Evolutionary conservation across 129 eudicot species (phyloP), one percentile per base, ranked within the genome.

Genomic region (Erigeron canadensis): DNA sequence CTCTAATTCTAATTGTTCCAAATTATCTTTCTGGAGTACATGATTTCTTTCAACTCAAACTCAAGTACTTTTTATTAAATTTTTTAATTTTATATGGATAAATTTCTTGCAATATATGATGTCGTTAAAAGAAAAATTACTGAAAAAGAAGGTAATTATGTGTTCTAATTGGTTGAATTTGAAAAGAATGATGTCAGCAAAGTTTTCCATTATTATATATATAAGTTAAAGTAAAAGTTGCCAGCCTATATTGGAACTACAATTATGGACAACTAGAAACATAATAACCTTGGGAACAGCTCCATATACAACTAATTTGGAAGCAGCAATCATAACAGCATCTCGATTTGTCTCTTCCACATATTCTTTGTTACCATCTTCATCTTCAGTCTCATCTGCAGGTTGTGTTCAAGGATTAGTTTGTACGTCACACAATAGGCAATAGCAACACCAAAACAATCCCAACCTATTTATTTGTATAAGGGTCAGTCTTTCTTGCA

Each of bases 381-480:
- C 96, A 38, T 88, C 99, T 68, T 95, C 96, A 1, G 82, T 81
- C 59, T 94, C 97, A 79, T 85, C 98, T 94, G 90, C 75, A 75
- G 28, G 57, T 63, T 71, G 40, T 47, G 67, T 77, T 42, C 39
- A 42, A 68, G 72, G 53, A 61, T 77, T 70, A 67, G 23, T 50
- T 60, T 58, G 15, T 45, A 37, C 37, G 37, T 8, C 57, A 62
- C 57, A 62, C 62, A 72, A 34, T 40, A 28, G 40, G 48, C 41
- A 61, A 65, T 21, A 44, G 22, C 3, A n/a, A 21, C 56, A 44
- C 56, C 56, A 66, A 45, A 64, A 43, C 2, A 40, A 45, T 46
- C 46, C 15, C 21, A 67, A 45, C 57, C 44, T 28, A 47, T 12
- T 67, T 67, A 67, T 11, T 67, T 67, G n/a, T 46, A 19, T 43